Evolutionary conservation across 2,329 filamentous ascomycete species (phyloP).

Genomic region (Aureobasidium zeae): DNA sequence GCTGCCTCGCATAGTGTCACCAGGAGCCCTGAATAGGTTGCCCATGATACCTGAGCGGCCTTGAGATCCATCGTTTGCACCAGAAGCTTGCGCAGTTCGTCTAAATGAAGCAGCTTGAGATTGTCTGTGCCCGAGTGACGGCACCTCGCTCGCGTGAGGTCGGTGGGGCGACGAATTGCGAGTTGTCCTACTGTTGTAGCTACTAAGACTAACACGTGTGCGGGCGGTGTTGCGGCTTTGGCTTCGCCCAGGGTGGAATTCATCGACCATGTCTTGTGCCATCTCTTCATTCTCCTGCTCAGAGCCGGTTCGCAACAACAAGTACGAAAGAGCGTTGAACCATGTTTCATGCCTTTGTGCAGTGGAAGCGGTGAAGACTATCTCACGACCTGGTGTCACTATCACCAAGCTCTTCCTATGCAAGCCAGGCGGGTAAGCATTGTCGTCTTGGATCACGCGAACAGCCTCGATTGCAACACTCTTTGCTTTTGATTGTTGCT

Average conservation of each 20-base stretch:
- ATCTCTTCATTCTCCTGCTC: conserved; percentile 44
- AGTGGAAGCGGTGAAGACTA: conserved; percentile 92
- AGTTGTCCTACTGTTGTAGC: conserved; percentile 41
- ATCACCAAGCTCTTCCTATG: conserved; percentile 91
- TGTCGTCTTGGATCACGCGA: conserved; percentile 84
- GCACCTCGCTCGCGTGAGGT: conserved; percentile 16
- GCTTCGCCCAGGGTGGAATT: conserved; percentile 66
- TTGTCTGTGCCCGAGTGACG: conserved; percentile 18
- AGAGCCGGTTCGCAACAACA: conserved; percentile 63
- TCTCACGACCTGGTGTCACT: conserved; percentile 73
- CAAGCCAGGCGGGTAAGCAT: conserved; percentile 86
- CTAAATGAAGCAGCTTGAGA: conserved; percentile 1
- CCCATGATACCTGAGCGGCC: conserved; percentile 29
- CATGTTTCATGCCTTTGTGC: conserved; percentile 94
- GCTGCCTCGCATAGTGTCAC: conserved; percentile 33
- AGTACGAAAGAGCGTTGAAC: conserved; percentile 94
- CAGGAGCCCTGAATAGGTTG: conserved; percentile 37
- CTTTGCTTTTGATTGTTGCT: conserved; percentile 69
- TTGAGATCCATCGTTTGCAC: conserved; percentile 7
- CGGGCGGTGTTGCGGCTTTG: conserved; percentile 44
- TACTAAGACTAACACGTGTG: conserved; percentile 31
- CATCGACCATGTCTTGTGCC: conserved; percentile 52
- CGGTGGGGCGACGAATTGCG: conserved; percentile 53
- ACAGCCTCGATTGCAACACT: conserved; percentile 91
- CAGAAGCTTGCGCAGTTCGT: conserved; percentile 3